phyloP scores from a whole-genome alignment of 768 basidiomycete genomes.

The Boletus reticulatus region DNA sequence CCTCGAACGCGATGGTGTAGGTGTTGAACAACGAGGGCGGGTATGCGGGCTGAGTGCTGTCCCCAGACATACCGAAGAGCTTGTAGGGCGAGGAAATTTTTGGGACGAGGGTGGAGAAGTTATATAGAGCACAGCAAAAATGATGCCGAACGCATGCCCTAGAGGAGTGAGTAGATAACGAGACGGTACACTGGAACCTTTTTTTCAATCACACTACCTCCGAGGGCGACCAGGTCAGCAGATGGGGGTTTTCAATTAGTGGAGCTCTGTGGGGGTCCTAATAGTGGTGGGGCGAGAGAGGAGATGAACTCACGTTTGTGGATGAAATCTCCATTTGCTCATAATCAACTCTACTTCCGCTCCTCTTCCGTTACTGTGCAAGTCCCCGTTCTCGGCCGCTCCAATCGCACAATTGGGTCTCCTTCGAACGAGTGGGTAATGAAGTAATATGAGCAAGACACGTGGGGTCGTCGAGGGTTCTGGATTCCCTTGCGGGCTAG shows the following conservation, averaged over 20 bases:
- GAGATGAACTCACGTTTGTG: conserved; percentile 4
- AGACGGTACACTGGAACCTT: background rate
- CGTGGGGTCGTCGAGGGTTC: background rate
- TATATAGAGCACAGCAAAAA: conserved; percentile 6
- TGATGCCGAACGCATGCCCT: conserved; percentile 3
- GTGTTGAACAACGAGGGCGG: conserved; percentile 8
- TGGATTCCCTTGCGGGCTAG: background rate
- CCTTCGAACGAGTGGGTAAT: background rate
- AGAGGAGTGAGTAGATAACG: conserved; percentile 1
- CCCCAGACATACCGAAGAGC: conserved; percentile 15
- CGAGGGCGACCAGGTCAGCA: background rate
- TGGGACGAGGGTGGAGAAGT: background rate
- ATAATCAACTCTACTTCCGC: background rate
- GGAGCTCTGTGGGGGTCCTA: background rate
- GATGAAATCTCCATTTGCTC: background rate
- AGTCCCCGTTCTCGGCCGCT: background rate
- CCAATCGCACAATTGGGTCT: background rate
- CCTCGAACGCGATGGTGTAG: conserved; percentile 24
- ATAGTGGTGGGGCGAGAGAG: background rate
- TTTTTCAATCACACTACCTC: no score
- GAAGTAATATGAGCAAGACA: background rate
- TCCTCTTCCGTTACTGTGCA: background rate
- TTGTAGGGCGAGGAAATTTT: background rate
- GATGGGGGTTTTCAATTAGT: background rate
- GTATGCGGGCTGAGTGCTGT: conserved; percentile 5